These are phyloP conservation scores for Cladosporium cucumerinum DNA, from an alignment of 2,329 filamentous ascomycete genomes.

Conservation along the genomic window DNA sequence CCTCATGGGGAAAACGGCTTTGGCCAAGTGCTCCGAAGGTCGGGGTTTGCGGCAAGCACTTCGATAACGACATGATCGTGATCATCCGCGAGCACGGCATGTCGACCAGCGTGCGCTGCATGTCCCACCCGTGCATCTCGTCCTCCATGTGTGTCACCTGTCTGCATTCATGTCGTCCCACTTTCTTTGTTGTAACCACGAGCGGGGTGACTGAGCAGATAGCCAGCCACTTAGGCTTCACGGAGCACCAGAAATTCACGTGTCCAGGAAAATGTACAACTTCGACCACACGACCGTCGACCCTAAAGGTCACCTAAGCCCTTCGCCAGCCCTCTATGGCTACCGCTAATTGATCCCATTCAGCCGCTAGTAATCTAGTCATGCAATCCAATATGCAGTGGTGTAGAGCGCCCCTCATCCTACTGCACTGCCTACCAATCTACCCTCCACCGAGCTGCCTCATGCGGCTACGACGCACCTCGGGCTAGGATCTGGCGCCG, in stretches of 20 bases:
- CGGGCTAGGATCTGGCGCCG: slow-evolving; percentile 3
- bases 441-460: slow-evolving; percentile 11
- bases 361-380: background rate
- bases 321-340: background rate
- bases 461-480: slow-evolving; percentile 10
- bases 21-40: background rate
- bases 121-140: background rate
- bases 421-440: background rate
- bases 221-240: background rate
- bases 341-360: background rate
- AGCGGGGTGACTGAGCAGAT: background rate
- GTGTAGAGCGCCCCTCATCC: slow-evolving; percentile 9
- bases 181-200: background rate
- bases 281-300: background rate
- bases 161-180: slow-evolving; percentile 2
- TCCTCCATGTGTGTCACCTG: background rate
- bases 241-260: background rate
- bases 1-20: background rate
- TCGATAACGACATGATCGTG: slow-evolving; percentile 5
- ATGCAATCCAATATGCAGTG: background rate
- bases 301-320: background rate
- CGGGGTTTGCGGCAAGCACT: background rate
- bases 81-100: background rate
- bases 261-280: background rate
- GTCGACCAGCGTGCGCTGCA: slow-evolving; percentile 3